Conservation (phyloP, 768 basidiomycete species). For the Solioccasus polychromus region DNA sequence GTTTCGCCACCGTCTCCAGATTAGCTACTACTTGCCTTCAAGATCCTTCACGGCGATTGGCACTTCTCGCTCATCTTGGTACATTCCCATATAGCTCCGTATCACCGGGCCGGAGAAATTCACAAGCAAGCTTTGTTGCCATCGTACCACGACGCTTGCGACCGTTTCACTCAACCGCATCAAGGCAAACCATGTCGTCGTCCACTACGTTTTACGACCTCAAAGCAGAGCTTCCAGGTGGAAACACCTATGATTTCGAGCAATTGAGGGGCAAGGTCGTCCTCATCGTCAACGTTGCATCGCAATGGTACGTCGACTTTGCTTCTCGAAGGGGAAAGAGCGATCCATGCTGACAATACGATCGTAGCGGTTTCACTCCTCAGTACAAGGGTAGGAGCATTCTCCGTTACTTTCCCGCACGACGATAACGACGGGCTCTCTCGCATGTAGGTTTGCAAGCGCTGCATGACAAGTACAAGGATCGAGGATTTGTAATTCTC, state of each 20-base stretch:
- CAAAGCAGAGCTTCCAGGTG: constrained; percentile 60
- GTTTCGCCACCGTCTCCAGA: background rate
- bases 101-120: background rate
- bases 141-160: constrained; percentile 7
- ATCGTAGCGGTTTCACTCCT: constrained; percentile 72
- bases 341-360: background rate
- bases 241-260: constrained; percentile 57
- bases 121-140: background rate
- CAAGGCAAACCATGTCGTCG: constrained; percentile 23
- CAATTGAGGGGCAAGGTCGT: constrained; percentile 76
- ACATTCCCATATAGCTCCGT: too few species aligned
- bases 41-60: background rate
- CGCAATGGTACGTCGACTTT: constrained; percentile 47
- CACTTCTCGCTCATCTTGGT: too few species aligned
- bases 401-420: too few species aligned
- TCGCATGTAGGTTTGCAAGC: constrained; percentile 61
- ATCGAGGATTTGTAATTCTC: constrained; percentile 69
- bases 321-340: background rate
- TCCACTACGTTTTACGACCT: constrained; percentile 57
- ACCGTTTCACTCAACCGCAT: constrained; percentile 7
- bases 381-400: constrained; percentile 62
- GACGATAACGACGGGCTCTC: background rate
- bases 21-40: background rate
- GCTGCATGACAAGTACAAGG: constrained; percentile 80
- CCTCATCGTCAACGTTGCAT: constrained; percentile 76